Evolutionary conservation across 495 filamentous ascomycete genomes (phyloP).

Genomic region (Talaromyces wortmannii): DNA sequence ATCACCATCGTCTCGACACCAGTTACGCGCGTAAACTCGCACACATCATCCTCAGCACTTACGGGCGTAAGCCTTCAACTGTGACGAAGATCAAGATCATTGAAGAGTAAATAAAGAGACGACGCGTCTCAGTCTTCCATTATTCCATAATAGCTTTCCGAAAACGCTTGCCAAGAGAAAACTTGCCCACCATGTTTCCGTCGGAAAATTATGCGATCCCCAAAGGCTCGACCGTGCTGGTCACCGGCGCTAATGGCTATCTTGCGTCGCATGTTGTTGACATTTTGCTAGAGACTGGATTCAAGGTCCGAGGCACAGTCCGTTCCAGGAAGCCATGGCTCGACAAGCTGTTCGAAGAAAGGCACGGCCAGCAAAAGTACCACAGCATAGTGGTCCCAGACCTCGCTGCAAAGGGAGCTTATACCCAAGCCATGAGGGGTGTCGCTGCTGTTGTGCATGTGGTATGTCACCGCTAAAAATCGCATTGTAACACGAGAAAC

Average conservation of each 20-base stretch:
- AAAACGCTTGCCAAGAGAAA: too few species aligned
- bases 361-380: constrained; percentile 30
- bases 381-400: constrained; percentile 29
- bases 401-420: constrained; percentile 25
- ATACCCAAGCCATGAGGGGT: constrained; percentile 28
- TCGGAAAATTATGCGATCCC: neutral
- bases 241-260: constrained; percentile 51
- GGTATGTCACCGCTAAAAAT: neutral
- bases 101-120: too few species aligned
- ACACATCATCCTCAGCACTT: too few species aligned
- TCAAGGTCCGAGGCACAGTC: constrained; percentile 44
- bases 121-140: too few species aligned
- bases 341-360: constrained; percentile 24
- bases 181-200: too few species aligned
- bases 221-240: constrained; percentile 21
- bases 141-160: too few species aligned
- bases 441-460: constrained; percentile 34
- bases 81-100: too few species aligned
- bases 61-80: too few species aligned
- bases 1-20: too few species aligned
- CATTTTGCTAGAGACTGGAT: constrained; percentile 40
- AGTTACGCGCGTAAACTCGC: too few species aligned
- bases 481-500: neutral
- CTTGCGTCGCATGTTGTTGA: constrained; percentile 46
- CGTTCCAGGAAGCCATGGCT: constrained; percentile 38